Conservation (phyloP, 1,139 yeast genomes). For the Yamadazyma sp. region DNA sequence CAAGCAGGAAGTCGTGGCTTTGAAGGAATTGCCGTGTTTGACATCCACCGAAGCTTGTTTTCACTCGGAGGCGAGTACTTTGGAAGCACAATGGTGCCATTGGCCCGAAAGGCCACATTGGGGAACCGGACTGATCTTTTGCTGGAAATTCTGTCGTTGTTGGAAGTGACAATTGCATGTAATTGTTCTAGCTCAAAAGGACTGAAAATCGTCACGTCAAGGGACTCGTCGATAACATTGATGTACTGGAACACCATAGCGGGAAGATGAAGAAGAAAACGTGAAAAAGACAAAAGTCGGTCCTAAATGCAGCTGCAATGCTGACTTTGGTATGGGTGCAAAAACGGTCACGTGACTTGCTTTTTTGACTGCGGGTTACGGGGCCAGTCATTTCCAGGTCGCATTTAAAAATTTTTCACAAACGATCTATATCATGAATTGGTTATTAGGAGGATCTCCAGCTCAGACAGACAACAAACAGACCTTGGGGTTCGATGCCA, state of each 20-base stretch:
- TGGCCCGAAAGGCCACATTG: not conserved
- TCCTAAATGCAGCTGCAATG: not conserved
- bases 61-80: slow-evolving; percentile 8
- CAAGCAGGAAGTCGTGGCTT: slow-evolving; percentile 22
- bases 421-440: slow-evolving; percentile 20
- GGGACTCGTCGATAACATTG: slow-evolving; percentile 17
- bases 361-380: slow-evolving; percentile 6
- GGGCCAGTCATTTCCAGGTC: not conserved
- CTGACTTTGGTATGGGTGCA: slow-evolving; percentile 4
- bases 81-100: slow-evolving; percentile 2
- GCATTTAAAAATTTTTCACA: slow-evolving; percentile 5
- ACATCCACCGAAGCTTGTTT: slow-evolving; percentile 3
- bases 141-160: slow-evolving; percentile 5
- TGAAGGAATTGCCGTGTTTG: too few relatives aligned
- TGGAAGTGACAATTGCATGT: slow-evolving; percentile 5
- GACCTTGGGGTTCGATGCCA: slow-evolving; percentile 66
- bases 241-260: slow-evolving; percentile 5
- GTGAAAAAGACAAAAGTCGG: too few relatives aligned
- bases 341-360: not conserved
- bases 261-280: not conserved
- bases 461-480: slow-evolving; percentile 19
- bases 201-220: slow-evolving; percentile 14
- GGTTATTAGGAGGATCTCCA: slow-evolving; percentile 59
- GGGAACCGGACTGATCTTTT: slow-evolving; percentile 7
- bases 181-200: slow-evolving; percentile 6